Evolutionary conservation across 2,329 filamentous ascomycete genomes (phyloP).

Genomic region (Aschersonia sp.): DNA sequence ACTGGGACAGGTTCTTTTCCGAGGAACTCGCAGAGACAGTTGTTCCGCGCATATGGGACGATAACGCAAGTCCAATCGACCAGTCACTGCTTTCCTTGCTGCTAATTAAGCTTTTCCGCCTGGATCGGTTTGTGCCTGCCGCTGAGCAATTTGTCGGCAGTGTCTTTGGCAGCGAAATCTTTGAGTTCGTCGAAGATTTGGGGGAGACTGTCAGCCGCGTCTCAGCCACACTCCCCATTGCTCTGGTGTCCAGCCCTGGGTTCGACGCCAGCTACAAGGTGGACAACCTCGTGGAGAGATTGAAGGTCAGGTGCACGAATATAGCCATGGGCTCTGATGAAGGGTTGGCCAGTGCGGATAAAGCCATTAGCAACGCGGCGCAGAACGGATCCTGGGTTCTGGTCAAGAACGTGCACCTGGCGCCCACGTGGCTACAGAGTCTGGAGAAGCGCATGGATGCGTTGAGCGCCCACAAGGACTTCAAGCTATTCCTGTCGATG

Average conservation of each 20-base stretch:
- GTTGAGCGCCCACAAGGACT: slow-evolving; percentile 84
- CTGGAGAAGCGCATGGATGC: slow-evolving; percentile 93
- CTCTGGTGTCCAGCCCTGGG: slow-evolving; percentile 84
- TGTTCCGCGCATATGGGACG: slow-evolving; percentile 64
- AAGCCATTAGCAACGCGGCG: slow-evolving; percentile 84
- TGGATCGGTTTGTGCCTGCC: slow-evolving; percentile 86
- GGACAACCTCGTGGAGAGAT: slow-evolving; percentile 79
- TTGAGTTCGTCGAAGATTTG: slow-evolving; percentile 76
- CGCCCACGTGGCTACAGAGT: slow-evolving; percentile 90
- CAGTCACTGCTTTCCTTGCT: slow-evolving; percentile 71
- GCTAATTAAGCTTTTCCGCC: slow-evolving; percentile 84
- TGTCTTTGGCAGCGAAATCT: slow-evolving; percentile 71
- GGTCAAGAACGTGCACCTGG: slow-evolving; percentile 96
- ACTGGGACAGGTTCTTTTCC: slow-evolving; percentile 70
- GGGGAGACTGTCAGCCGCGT: slow-evolving; percentile 75
- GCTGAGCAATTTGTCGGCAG: slow-evolving; percentile 80
- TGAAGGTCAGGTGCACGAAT: slow-evolving; percentile 73
- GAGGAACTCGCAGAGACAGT: slow-evolving; percentile 79
- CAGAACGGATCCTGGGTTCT: slow-evolving; percentile 91
- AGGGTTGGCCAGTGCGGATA: slow-evolving; percentile 81
- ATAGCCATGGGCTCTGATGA: slow-evolving; percentile 99
- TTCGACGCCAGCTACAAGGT: slow-evolving; percentile 99
- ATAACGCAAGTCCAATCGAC: slow-evolving; percentile 48
- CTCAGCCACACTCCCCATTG: slow-evolving; percentile 69
- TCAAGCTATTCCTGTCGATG: slow-evolving; percentile 95